These are phyloP conservation scores for Ceratocystis papillata DNA, from an alignment of 2,329 filamentous ascomycete genomes.

Conservation along the genomic window DNA sequence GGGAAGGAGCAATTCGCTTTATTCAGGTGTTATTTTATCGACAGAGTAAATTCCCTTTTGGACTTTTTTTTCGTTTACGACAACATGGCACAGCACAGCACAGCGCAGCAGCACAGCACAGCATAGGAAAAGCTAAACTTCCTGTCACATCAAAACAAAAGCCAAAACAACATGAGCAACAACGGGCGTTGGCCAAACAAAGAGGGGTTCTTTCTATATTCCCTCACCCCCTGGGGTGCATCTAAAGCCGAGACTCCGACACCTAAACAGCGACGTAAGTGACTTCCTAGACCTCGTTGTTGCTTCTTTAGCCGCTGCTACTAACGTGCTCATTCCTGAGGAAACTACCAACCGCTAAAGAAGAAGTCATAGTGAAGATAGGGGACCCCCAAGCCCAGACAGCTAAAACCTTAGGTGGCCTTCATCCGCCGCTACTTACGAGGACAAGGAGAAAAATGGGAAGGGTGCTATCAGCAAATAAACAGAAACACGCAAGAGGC, in stretches of 20 bases:
- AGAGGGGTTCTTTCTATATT: neutral
- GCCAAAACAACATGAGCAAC: neutral
- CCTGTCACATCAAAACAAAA: constrained; percentile 6
- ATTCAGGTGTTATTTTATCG: constrained; percentile 5
- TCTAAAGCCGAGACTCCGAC: no score
- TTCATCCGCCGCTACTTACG: neutral
- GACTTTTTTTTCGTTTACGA: neutral
- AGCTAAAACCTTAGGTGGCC: neutral
- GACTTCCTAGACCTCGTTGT: neutral
- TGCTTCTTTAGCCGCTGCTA: neutral
- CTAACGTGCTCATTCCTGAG: neutral
- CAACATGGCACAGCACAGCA: neutral
- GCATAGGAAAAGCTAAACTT: constrained; percentile 1
- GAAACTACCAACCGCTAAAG: neutral
- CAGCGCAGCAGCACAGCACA: no score
- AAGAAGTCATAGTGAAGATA: neutral
- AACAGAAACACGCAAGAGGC: neutral
- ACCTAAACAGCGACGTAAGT: neutral
- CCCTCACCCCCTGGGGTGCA: neutral
- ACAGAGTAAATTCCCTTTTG: neutral
- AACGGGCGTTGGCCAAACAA: neutral
- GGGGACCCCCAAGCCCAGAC: neutral
- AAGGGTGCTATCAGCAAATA: neutral
- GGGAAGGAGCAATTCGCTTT: constrained; percentile 13
- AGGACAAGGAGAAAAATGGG: neutral